phyloP scores from a whole-genome alignment of 2,329 filamentous ascomycete genomes.

The Ustulina deusta region DNA sequence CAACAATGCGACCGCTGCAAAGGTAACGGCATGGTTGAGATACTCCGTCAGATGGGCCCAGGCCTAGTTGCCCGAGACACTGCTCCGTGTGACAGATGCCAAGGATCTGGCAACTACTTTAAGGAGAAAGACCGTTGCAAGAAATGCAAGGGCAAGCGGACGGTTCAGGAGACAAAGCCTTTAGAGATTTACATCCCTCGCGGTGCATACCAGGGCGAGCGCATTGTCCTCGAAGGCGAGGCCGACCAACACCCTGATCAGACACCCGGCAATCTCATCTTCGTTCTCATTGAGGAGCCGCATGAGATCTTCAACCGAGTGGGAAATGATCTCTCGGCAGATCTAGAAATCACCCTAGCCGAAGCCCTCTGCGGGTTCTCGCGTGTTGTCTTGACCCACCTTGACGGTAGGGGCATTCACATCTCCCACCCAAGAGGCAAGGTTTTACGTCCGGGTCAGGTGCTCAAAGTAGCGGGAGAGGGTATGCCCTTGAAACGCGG shows the following conservation, averaged over 20 bases:
- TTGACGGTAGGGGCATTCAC: conserved; percentile 91
- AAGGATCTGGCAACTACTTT: conserved; percentile 85
- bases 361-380: conserved; percentile 92
- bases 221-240: conserved; percentile 90
- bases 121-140: conserved; percentile 98
- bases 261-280: conserved; percentile 92
- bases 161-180: conserved; percentile 89
- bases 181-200: conserved; percentile 96
- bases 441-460: conserved; percentile 83
- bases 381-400: conserved; percentile 88
- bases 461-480: conserved; percentile 87
- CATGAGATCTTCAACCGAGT: conserved; percentile 86
- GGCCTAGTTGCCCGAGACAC: conserved; percentile 86
- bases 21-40: conserved; percentile 81
- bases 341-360: conserved; percentile 81
- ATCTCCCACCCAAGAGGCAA: conserved; percentile 84
- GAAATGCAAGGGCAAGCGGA: conserved; percentile 96
- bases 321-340: conserved; percentile 85
- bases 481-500: conserved; percentile 94
- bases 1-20: conserved; percentile 86
- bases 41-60: conserved; percentile 85
- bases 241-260: conserved; percentile 92
- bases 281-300: conserved; percentile 83
- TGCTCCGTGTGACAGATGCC: conserved; percentile 84
- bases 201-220: conserved; percentile 87